These are phyloP conservation scores for Trichosporon asahii DNA, from an alignment of 1,284 basidiomycete genomes.

Conservation along the genomic window DNA sequence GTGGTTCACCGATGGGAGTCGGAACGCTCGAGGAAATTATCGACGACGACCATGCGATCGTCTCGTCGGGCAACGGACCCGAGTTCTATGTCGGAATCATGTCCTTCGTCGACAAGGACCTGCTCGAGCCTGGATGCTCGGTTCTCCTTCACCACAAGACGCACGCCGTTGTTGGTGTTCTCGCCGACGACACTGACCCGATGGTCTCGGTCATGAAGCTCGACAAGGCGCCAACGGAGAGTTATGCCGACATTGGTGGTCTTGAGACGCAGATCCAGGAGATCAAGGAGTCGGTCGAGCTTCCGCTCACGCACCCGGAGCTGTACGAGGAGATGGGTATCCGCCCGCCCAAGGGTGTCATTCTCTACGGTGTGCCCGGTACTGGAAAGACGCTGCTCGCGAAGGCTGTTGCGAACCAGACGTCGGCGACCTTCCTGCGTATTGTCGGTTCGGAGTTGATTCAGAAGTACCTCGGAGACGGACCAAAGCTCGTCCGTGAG, in stretches of 20 bases:
- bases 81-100: slow-evolving; percentile 99
- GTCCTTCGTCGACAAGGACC: slow-evolving; percentile 98
- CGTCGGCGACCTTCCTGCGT: slow-evolving; percentile 95
- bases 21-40: slow-evolving; percentile 99
- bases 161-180: slow-evolving; percentile 89
- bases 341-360: slow-evolving; percentile 97
- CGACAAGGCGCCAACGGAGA: slow-evolving; percentile 97
- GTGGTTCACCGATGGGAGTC: slow-evolving; percentile 94
- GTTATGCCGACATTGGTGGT: slow-evolving; percentile 97
- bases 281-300: slow-evolving; percentile 99
- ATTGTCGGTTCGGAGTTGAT: slow-evolving; percentile 98
- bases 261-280: slow-evolving; percentile 96
- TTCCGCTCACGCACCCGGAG: slow-evolving; percentile 96
- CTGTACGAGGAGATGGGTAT: slow-evolving; percentile 99
- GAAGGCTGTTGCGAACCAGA: slow-evolving; percentile 98
- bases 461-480: slow-evolving; percentile 98
- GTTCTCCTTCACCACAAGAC: slow-evolving; percentile 96
- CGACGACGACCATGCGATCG: slow-evolving; percentile 99
- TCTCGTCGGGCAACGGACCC: slow-evolving; percentile 89
- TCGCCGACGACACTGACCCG: slow-evolving; percentile 95
- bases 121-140: slow-evolving; percentile 92
- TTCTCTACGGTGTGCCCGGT: slow-evolving; percentile 96
- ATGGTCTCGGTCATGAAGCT: slow-evolving; percentile 99
- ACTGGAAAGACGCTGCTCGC: slow-evolving; percentile 98
- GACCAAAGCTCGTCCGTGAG: slow-evolving; percentile 97